Conservation (phyloP, 495 filamentous ascomycete species). For the Halenospora varia region DNA sequence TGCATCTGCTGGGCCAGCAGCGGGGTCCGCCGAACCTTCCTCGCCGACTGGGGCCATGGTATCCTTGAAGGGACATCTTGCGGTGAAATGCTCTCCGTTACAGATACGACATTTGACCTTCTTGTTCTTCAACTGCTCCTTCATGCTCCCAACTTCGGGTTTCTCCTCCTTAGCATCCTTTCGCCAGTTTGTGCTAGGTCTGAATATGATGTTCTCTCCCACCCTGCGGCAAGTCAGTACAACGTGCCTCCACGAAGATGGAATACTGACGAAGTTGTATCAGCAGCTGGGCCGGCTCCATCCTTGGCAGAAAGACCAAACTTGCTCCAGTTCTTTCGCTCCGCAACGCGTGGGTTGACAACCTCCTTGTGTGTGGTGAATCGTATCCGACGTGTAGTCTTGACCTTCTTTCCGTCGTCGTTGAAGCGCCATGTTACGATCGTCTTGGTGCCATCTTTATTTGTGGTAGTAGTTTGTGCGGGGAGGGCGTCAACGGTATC, state of each 20-base stretch:
- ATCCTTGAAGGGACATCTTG: conserved; percentile 74
- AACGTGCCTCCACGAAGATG: too few species aligned
- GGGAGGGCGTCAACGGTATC: conserved; percentile 79
- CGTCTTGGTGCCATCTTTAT: conserved; percentile 98
- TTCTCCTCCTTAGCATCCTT: conserved; percentile 77
- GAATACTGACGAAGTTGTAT: neutral
- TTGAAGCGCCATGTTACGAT: conserved; percentile 86
- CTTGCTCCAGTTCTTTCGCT: conserved; percentile 86
- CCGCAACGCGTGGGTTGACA: conserved; percentile 94
- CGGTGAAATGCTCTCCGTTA: conserved; percentile 96
- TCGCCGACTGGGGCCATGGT: conserved; percentile 56
- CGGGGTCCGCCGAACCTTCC: conserved; percentile 46
- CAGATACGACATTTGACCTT: conserved; percentile 99
- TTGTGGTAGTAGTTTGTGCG: conserved; percentile 76
- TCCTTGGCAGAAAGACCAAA: conserved; percentile 74
- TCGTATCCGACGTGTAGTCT: conserved; percentile 90
- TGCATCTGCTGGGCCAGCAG: conserved; percentile 41
- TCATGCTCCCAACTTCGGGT: conserved; percentile 68
- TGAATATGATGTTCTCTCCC: conserved; percentile 96
- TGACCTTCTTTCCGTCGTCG: conserved; percentile 91
- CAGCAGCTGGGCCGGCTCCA: conserved; percentile 58
- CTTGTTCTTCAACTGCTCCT: conserved; percentile 93
- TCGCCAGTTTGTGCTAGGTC: conserved; percentile 86
- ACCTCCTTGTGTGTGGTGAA: conserved; percentile 82
- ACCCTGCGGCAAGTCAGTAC: conserved; percentile 62